Evolutionary conservation across 345 rosid genomes (phyloP).

Genomic region (Noccaea bulbosa): DNA sequence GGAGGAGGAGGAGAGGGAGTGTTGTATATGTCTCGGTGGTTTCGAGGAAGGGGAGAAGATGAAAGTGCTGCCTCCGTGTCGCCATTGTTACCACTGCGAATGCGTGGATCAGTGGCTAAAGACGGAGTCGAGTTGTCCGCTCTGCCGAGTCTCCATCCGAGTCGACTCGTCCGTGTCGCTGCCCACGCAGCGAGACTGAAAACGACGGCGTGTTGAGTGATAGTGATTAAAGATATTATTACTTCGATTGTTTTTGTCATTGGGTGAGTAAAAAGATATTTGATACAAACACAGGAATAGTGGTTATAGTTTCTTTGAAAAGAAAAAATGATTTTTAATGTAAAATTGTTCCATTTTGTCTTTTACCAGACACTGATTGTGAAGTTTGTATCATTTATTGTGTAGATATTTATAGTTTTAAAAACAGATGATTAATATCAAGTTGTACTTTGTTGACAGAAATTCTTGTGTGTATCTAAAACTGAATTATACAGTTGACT

Average conservation of each 20-base stretch:
- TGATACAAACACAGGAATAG: conserved; percentile 7
- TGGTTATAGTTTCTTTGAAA: conserved; percentile 11
- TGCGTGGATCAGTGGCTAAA: conserved; percentile 77
- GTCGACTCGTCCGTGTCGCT: conserved; percentile 36
- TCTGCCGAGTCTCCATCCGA: conserved; percentile 58
- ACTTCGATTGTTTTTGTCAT: conserved; percentile 3
- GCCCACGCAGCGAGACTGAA: background rate
- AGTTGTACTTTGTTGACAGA: background rate
- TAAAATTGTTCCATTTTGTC: background rate
- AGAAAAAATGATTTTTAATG: background rate
- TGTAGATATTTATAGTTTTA: conserved; percentile 8
- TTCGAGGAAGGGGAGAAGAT: conserved; percentile 75
- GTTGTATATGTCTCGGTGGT: conserved; percentile 71
- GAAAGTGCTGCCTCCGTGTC: conserved; percentile 66
- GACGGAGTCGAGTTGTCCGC: conserved; percentile 69
- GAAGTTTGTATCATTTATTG: conserved; percentile 1
- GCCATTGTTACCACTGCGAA: conserved; percentile 63
- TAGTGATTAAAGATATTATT: conserved; percentile 33
- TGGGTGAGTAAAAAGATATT: conserved; percentile 25
- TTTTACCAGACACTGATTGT: conserved; percentile 13
- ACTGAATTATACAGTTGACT: background rate
- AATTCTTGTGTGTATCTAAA: background rate
- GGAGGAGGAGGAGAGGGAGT: conserved; percentile 44
- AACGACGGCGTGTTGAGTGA: conserved; percentile 34
- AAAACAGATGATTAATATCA: background rate